phyloP scores from a whole-genome alignment of 1,284 basidiomycete species.

The Rhodotorula sp. region DNA sequence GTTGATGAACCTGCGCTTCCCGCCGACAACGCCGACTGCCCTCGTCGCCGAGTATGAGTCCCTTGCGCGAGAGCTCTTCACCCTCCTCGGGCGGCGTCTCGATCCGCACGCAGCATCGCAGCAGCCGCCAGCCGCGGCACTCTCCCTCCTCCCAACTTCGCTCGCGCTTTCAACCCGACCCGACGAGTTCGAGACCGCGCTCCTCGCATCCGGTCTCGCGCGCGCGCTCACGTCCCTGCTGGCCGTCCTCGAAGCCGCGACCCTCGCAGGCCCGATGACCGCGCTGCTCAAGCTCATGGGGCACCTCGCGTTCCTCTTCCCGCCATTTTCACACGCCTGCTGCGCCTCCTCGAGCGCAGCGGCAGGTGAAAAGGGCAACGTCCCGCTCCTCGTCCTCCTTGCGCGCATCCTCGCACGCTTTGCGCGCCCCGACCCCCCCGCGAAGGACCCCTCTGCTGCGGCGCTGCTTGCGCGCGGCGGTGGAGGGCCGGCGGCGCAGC shows the following conservation, averaged over 20 bases:
- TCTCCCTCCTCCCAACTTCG: not conserved
- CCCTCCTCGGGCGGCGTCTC: constrained; percentile 21
- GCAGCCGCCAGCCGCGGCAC: not conserved
- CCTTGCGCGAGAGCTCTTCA: constrained; percentile 23
- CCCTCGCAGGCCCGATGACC: constrained; percentile 28
- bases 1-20: constrained; percentile 35
- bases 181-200: not conserved
- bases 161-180: not conserved
- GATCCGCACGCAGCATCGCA: not conserved
- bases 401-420: constrained; percentile 28
- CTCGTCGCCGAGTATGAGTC: constrained; percentile 23
- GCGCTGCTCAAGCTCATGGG: constrained; percentile 23
- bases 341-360: not conserved
- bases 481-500: too few species aligned
- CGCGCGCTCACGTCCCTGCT: constrained; percentile 11
- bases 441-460: not conserved
- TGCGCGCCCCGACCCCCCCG: constrained; percentile 15
- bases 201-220: constrained; percentile 19
- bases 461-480: not conserved
- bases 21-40: not conserved
- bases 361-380: not conserved
- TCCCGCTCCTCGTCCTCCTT: constrained; percentile 12
- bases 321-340: not conserved
- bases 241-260: constrained; percentile 18
- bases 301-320: constrained; percentile 31